A percentile compares a stretch with the other conserved stretches of the same genome.
These are phyloP conservation scores for Backusella westeae DNA, from an alignment of 192 early-diverging fungal genomes.

Conservation along the genomic window DNA sequence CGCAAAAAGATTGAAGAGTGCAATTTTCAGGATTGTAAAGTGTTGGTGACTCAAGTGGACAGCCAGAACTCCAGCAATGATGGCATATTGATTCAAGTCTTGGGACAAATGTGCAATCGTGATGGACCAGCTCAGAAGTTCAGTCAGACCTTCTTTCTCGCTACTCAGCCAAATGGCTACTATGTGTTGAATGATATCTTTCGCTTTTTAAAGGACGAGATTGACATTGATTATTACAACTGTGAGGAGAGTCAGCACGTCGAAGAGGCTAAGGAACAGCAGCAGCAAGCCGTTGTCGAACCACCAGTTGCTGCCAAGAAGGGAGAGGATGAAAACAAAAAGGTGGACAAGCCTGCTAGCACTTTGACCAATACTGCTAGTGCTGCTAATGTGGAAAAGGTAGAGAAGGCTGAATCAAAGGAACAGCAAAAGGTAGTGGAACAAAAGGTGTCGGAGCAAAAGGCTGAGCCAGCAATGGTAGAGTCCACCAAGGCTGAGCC, in stretches of 20 bases:
- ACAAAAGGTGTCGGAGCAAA: background rate
- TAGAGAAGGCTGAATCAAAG: slow-evolving; percentile 1
- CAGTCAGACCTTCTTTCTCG: slow-evolving; percentile 90
- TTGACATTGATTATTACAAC: slow-evolving; percentile 28
- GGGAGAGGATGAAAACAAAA: slow-evolving; percentile 11
- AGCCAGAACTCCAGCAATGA: slow-evolving; percentile 70
- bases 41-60: slow-evolving; percentile 87
- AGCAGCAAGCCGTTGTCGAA: background rate
- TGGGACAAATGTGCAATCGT: slow-evolving; percentile 90
- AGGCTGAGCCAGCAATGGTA: background rate
- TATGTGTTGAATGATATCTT: slow-evolving; percentile 94
- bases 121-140: slow-evolving; percentile 80
- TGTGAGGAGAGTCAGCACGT: slow-evolving; percentile 39
- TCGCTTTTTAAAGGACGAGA: slow-evolving; percentile 91
- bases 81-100: slow-evolving; percentile 86
- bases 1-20: slow-evolving; percentile 68
- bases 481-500: background rate
- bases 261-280: slow-evolving; percentile 13
- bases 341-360: background rate
- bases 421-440: background rate
- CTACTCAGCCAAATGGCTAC: slow-evolving; percentile 86
- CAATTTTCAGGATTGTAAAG: slow-evolving; percentile 84
- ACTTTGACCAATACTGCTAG: background rate
- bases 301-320: slow-evolving; percentile 2
- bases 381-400: slow-evolving; percentile 7